Conservation (phyloP, 805 yeast genomes). For the Starmerella geochares region DNA sequence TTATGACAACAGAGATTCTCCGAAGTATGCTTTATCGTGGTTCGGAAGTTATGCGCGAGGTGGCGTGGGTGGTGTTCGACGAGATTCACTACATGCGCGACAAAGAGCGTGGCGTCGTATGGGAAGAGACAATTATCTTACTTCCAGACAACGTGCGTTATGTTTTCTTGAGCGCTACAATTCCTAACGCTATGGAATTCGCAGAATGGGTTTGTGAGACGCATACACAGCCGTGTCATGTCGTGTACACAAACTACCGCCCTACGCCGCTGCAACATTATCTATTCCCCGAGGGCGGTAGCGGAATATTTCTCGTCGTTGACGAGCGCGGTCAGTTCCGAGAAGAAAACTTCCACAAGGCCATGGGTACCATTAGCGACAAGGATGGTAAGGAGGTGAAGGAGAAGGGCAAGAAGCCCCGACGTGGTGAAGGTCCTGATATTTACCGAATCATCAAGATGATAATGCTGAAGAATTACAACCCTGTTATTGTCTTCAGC, state of each 20-base stretch:
- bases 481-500: conserved; percentile 98
- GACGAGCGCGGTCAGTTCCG: conserved; percentile 94
- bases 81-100: conserved; percentile 99
- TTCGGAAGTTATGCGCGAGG: conserved; percentile 96
- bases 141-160: conserved; percentile 93
- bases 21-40: conserved; percentile 96
- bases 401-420: conserved; percentile 71
- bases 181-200: conserved; percentile 96
- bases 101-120: conserved; percentile 94
- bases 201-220: conserved; percentile 97
- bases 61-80: conserved; percentile 96
- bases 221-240: conserved; percentile 94
- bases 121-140: conserved; percentile 97
- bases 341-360: conserved; percentile 96
- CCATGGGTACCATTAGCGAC: conserved; percentile 87
- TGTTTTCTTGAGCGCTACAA: conserved; percentile 89
- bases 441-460: conserved; percentile 92
- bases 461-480: conserved; percentile 94
- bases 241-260: conserved; percentile 95
- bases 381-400: conserved; percentile 64
- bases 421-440: conserved; percentile 92
- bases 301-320: conserved; percentile 93
- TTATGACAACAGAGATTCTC: conserved; percentile 97
- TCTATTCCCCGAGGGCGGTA: conserved; percentile 96
- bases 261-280: conserved; percentile 98